phyloP scores from a whole-genome alignment of 1,284 basidiomycete genomes.

The Melampsora americana region DNA sequence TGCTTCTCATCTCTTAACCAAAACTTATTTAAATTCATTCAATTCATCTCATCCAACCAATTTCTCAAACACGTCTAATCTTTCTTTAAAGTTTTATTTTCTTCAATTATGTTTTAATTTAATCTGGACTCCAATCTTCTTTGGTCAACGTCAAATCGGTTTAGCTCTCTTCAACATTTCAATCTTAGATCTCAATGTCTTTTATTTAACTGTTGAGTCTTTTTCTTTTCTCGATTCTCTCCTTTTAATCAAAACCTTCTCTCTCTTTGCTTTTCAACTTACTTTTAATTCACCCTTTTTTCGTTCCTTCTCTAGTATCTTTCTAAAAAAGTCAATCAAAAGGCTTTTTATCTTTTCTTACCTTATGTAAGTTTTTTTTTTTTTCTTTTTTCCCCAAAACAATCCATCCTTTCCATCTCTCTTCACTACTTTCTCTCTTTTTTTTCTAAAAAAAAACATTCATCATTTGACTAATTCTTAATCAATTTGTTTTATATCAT shows the following conservation, averaged over 20 bases:
- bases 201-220: conserved; percentile 47
- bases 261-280: not conserved
- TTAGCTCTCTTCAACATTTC: conserved; percentile 50
- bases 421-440: not conserved
- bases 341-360: conserved; percentile 33
- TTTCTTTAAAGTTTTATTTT: conserved; percentile 51
- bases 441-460: too few relatives aligned
- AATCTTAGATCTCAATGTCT: conserved; percentile 50
- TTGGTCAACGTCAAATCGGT: conserved; percentile 50
- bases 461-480: too few relatives aligned
- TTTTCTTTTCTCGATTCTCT: too few relatives aligned
- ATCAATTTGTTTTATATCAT: too few relatives aligned
- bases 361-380: conserved; percentile 28
- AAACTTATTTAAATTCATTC: conserved; percentile 50
- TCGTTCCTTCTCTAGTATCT: conserved; percentile 2
- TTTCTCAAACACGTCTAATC: conserved; percentile 48
- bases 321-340: conserved; percentile 49
- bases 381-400: not conserved
- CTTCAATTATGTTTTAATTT: conserved; percentile 51
- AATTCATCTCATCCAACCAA: conserved; percentile 46
- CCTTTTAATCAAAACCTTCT: too few relatives aligned
- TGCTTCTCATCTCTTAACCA: conserved; percentile 48
- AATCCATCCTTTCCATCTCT: not conserved
- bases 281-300: not conserved
- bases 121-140: conserved; percentile 52